Conservation (phyloP, 495 filamentous ascomycete genomes). For the Penicillium tannophilum region DNA sequence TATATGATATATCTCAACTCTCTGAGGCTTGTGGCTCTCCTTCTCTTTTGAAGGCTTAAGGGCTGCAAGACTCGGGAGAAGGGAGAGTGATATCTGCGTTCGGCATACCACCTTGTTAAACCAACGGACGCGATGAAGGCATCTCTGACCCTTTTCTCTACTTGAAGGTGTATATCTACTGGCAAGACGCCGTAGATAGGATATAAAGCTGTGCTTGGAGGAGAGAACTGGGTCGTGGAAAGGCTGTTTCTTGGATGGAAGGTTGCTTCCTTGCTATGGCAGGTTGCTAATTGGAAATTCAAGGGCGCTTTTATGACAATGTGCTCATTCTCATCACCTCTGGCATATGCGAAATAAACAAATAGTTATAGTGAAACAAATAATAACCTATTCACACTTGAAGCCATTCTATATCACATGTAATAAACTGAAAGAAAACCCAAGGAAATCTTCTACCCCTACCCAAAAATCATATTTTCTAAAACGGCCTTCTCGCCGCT, state of each 20-base stretch:
- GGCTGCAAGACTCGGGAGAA: constrained; percentile 69
- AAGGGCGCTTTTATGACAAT: constrained; percentile 14
- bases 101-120: constrained; percentile 98
- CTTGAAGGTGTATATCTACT: constrained; percentile 46
- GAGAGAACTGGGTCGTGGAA: constrained; percentile 15
- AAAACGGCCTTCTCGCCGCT: constrained; percentile 70
- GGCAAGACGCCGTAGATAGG: constrained; percentile 12
- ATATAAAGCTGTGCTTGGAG: constrained; percentile 1
- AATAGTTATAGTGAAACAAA: background rate
- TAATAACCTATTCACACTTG: constrained; percentile 4
- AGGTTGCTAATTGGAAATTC: background rate
- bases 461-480: constrained; percentile 51
- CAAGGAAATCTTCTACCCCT: constrained; percentile 6
- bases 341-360: background rate
- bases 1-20: constrained; percentile 75
- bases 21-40: constrained; percentile 77
- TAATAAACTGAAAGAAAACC: background rate
- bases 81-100: constrained; percentile 96
- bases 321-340: constrained; percentile 7
- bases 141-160: constrained; percentile 78
- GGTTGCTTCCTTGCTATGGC: background rate
- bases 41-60: constrained; percentile 80
- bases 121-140: constrained; percentile 93
- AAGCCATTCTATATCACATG: constrained; percentile 13
- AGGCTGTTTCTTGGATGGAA: background rate